Evolutionary conservation across 2,329 filamentous ascomycete species (phyloP), one percentile per base, ranked within the genome.

Genomic region (Didymella lethalis): DNA sequence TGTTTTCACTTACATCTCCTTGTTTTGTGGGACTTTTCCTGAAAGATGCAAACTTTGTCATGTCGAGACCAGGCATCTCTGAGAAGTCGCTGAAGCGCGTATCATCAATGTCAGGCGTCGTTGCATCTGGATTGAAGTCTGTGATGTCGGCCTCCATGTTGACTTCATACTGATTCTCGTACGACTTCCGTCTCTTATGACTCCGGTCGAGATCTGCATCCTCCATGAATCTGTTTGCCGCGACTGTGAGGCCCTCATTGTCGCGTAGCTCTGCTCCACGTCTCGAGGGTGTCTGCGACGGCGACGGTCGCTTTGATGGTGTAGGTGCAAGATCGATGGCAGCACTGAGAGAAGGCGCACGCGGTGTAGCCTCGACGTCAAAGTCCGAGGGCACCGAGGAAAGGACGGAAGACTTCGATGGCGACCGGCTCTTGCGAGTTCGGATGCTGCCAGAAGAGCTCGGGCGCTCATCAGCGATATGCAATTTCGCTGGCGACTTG

Each of bases 61-160:
- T 87, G 69, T 94, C 92, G 18, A 81, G 74, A 53, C 83, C 82
- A 6, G 92, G 92, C 53, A 97, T 87, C 8, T 92, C 92, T 1
- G 94, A 97, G 77, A 97, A 97, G 12, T 85, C 88, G 80, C 92
- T 97, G 74, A 96, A 90, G 71, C 85, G 89, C 79, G 88, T 90
- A 66, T 92, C 89, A 64, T 92, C 89, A 12, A 82, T 65, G 65
- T 65, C 82, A 76, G 55, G 75, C 48, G 56, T 75, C 51, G 63
- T 72, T 18, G 67, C 47, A 47, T 77, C 75, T 12, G 61, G 70
- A 43, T 74, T 72, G 61, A 71, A 75, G 3, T 76, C 73, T 20
- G 69, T 69, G 36, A 71, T 66, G 18, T 75, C 72, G 26, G 69
- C 46, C 26, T 66, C 65, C 14, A 64, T 46, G 44, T 73, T 71